These are phyloP conservation scores for Solanum stenotomum DNA, from an alignment of 257 asterid species.

Conservation along the genomic window DNA sequence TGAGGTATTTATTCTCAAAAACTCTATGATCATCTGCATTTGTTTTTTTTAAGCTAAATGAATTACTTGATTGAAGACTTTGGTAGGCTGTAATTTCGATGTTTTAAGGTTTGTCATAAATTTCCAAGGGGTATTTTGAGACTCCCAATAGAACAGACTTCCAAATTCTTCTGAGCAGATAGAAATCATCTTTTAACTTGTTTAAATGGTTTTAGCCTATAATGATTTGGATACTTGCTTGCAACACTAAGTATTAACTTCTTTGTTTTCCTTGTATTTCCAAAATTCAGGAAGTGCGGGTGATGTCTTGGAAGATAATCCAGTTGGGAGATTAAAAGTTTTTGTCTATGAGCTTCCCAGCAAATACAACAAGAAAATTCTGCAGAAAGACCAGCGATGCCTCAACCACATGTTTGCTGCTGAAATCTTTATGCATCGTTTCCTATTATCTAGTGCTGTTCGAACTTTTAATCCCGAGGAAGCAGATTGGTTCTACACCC, in stretches of 20 bases:
- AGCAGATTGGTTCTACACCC: constrained; percentile 92
- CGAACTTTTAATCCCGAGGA: constrained; percentile 87
- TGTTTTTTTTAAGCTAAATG: not conserved
- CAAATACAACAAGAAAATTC: constrained; percentile 70
- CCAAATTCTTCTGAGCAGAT: not conserved
- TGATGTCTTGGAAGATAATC: constrained; percentile 89
- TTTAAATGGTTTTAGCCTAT: not conserved
- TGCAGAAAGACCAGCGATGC: constrained; percentile 76
- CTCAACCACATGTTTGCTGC: constrained; percentile 96
- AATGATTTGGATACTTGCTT: not conserved
- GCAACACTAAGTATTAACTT: not conserved
- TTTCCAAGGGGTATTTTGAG: not conserved
- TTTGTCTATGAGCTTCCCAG: constrained; percentile 78
- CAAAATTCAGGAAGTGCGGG: constrained; percentile 80
- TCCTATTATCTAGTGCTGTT: constrained; percentile 64
- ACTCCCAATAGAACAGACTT: not conserved
- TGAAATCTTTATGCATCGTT: constrained; percentile 82
- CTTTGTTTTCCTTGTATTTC: not conserved
- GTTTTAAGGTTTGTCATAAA: not conserved
- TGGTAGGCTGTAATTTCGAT: not conserved
- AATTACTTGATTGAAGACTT: not conserved
- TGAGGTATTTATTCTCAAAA: not conserved
- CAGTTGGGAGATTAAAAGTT: constrained; percentile 72
- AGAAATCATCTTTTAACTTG: not conserved
- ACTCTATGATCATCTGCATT: not conserved